Percentiles rank a stretch among this genome's conserved stretches.
Conservation (phyloP, 1,139 yeast genomes). For the Kluyveromyces sp. region DNA sequence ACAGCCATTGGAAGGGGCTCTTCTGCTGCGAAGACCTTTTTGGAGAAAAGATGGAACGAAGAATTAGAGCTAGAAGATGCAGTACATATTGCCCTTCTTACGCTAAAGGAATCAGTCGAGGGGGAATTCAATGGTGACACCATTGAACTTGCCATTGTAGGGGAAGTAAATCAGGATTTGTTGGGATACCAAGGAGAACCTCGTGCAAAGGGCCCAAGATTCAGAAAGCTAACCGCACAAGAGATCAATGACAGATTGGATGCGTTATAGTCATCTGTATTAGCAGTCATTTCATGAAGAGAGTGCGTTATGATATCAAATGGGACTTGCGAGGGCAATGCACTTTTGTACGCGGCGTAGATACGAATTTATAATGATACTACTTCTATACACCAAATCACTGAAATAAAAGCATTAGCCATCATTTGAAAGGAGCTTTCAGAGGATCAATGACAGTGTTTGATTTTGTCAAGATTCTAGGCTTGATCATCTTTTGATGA, state of each 20-base stretch:
- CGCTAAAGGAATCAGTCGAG: slow-evolving; percentile 93
- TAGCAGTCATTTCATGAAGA: too few species aligned
- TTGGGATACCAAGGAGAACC: slow-evolving; percentile 85
- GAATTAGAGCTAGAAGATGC: slow-evolving; percentile 97
- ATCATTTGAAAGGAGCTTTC: slow-evolving; percentile 38
- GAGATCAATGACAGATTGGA: slow-evolving; percentile 94
- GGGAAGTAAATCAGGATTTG: slow-evolving; percentile 73
- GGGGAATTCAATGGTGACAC: slow-evolving; percentile 97
- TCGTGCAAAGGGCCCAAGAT: slow-evolving; percentile 74
- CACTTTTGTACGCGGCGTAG: neutral
- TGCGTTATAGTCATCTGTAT: slow-evolving; percentile 49
- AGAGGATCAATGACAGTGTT: slow-evolving; percentile 90
- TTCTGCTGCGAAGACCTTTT: slow-evolving; percentile 87
- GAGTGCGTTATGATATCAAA: too few species aligned
- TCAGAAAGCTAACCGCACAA: slow-evolving; percentile 74
- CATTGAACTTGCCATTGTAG: slow-evolving; percentile 84
- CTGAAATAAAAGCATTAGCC: neutral
- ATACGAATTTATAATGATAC: neutral
- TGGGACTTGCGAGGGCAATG: too few species aligned
- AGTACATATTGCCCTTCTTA: slow-evolving; percentile 88
- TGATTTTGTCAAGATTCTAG: slow-evolving; percentile 76
- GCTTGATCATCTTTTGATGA: slow-evolving; percentile 84
- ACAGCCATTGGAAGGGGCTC: slow-evolving; percentile 98
- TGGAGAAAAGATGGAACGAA: slow-evolving; percentile 97
- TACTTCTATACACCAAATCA: neutral